Conservation (phyloP, 306 rosid species). For the Lotus japonicus region DNA sequence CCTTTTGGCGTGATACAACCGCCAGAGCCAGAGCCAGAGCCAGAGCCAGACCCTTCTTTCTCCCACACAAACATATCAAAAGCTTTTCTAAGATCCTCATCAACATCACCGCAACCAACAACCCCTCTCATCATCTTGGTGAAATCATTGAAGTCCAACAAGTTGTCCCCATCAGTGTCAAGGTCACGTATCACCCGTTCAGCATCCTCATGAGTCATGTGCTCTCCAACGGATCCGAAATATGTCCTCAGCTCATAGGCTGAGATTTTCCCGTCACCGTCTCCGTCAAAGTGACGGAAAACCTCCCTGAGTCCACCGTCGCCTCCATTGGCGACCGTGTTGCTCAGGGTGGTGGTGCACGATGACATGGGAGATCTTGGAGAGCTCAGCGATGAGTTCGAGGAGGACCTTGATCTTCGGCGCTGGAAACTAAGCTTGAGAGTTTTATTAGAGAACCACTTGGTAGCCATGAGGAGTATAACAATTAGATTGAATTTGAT, state of each 20-base stretch:
- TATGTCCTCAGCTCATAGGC: constrained; percentile 54
- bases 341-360: too few species aligned
- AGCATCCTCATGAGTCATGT: constrained; percentile 55
- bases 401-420: constrained; percentile 26
- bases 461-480: constrained; percentile 54
- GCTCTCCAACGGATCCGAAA: constrained; percentile 61
- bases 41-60: constrained; percentile 46
- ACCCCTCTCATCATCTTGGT: constrained; percentile 43
- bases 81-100: constrained; percentile 56
- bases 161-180: constrained; percentile 50
- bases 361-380: constrained; percentile 30
- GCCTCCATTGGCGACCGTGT: not conserved
- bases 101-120: not conserved
- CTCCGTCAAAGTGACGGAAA: constrained; percentile 44
- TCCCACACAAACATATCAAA: constrained; percentile 70
- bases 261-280: constrained; percentile 63
- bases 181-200: constrained; percentile 47
- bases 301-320: constrained; percentile 42
- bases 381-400: constrained; percentile 23
- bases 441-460: constrained; percentile 54
- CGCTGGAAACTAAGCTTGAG: constrained; percentile 32
- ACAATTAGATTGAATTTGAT: too few species aligned
- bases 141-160: constrained; percentile 49
- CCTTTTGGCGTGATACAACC: constrained; percentile 56
- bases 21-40: too few species aligned